A percentile compares a stretch with the other conserved stretches of the same genome.
Conservation (phyloP, 2,329 filamentous ascomycete genomes). For the Orbilia brochopaga region DNA sequence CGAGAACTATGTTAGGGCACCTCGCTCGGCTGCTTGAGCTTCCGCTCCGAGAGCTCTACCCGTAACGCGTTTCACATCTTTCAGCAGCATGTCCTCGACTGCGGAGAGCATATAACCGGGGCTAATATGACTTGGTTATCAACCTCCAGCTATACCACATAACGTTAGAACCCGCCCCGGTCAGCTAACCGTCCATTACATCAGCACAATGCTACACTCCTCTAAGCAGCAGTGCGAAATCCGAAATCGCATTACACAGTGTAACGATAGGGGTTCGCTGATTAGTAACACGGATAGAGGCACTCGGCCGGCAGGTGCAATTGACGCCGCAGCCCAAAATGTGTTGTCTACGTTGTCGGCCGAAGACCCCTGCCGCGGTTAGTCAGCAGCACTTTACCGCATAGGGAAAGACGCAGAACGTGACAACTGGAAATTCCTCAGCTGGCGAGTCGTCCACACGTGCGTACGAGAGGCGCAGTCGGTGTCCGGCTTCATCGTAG, state of each 20-base stretch:
- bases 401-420: background rate
- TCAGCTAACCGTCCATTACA: background rate
- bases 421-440: background rate
- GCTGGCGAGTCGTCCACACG: no score
- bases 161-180: background rate
- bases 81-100: no score
- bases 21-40: background rate
- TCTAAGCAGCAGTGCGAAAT: background rate
- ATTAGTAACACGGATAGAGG: background rate
- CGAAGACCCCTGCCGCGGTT: conserved; percentile 12
- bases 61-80: no score
- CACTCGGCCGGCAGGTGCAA: background rate
- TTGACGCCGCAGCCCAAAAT: background rate
- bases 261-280: background rate
- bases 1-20: no score
- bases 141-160: background rate
- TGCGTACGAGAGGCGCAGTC: no score
- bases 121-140: background rate
- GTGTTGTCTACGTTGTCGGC: conserved; percentile 34
- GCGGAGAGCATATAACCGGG: background rate
- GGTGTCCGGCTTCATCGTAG: no score
- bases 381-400: background rate
- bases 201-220: background rate
- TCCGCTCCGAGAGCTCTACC: background rate
- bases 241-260: background rate